phyloP scores from a whole-genome alignment of 2,329 filamentous ascomycete genomes.

The Pyrenophora tritici-repentis region DNA sequence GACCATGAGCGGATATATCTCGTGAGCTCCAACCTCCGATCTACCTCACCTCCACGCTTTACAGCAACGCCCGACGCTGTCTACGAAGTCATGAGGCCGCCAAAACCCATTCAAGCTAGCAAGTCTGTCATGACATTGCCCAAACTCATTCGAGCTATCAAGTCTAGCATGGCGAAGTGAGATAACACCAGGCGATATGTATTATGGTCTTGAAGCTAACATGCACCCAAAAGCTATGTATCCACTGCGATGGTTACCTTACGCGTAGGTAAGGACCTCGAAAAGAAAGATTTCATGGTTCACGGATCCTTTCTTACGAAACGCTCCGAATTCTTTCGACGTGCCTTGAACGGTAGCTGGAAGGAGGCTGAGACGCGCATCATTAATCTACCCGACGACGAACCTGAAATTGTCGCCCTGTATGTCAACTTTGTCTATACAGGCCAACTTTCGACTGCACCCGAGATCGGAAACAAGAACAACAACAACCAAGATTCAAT shows the following conservation, averaged over 20 bases:
- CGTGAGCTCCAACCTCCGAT: too few species aligned
- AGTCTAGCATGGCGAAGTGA: not conserved
- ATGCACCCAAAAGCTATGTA: not conserved
- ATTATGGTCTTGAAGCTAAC: not conserved
- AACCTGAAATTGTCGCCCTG: slow-evolving; percentile 12
- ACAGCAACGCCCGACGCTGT: not conserved
- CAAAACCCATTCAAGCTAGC: not conserved
- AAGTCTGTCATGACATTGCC: not conserved
- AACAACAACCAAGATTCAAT: too few species aligned
- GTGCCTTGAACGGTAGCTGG: slow-evolving; percentile 21
- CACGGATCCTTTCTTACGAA: slow-evolving; percentile 16
- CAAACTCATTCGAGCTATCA: not conserved
- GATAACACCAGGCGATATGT: not conserved
- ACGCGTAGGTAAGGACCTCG: slow-evolving; percentile 2
- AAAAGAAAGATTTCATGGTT: slow-evolving; percentile 7
- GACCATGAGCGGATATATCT: too few species aligned
- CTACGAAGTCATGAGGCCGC: not conserved
- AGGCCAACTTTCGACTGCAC: not conserved
- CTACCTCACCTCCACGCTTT: not conserved
- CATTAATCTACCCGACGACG: slow-evolving; percentile 12
- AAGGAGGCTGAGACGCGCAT: slow-evolving; percentile 7
- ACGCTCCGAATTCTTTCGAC: slow-evolving; percentile 21
- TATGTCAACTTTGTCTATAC: slow-evolving; percentile 19
- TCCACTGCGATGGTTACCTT: not conserved
- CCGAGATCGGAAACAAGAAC: not conserved